A percentile compares a stretch with the other conserved stretches of the same genome.
Conservation (phyloP, 257 asterid species). For the Gentiana straminea region DNA sequence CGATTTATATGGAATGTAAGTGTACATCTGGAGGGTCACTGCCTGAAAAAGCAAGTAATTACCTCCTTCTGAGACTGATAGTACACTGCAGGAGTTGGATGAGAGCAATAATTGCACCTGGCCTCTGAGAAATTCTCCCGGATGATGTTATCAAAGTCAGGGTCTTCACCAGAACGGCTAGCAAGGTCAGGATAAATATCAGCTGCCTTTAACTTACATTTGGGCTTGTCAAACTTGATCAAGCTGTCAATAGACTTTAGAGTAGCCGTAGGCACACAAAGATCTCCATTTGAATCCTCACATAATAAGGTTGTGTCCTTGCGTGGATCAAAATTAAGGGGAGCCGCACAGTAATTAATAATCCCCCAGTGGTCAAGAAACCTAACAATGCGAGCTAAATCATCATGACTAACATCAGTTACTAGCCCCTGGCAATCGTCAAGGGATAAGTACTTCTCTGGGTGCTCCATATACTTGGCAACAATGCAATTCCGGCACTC, state of each 20-base stretch:
- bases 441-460: constrained; percentile 58
- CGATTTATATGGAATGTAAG: no score
- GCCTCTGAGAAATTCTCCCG: constrained; percentile 66
- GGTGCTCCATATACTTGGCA: constrained; percentile 88
- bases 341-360: constrained; percentile 75
- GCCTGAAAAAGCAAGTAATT: constrained; percentile 2
- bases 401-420: constrained; percentile 55
- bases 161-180: constrained; percentile 29
- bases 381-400: constrained; percentile 65
- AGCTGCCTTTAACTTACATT: constrained; percentile 60
- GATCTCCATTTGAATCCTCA: constrained; percentile 73
- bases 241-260: constrained; percentile 88
- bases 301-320: constrained; percentile 52
- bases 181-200: constrained; percentile 75
- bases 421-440: constrained; percentile 61
- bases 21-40: no score
- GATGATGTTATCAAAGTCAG: constrained; percentile 58
- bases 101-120: constrained; percentile 62
- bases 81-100: constrained; percentile 43
- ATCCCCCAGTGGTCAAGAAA: constrained; percentile 99
- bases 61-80: constrained; percentile 98
- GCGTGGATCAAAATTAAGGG: constrained; percentile 36
- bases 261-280: constrained; percentile 72
- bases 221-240: constrained; percentile 88
- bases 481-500: constrained; percentile 74